Percentiles rank a stretch among this genome's conserved stretches.
Conservation (phyloP, 192 early-diverging fungal species). For the Coemansia sp. region DNA sequence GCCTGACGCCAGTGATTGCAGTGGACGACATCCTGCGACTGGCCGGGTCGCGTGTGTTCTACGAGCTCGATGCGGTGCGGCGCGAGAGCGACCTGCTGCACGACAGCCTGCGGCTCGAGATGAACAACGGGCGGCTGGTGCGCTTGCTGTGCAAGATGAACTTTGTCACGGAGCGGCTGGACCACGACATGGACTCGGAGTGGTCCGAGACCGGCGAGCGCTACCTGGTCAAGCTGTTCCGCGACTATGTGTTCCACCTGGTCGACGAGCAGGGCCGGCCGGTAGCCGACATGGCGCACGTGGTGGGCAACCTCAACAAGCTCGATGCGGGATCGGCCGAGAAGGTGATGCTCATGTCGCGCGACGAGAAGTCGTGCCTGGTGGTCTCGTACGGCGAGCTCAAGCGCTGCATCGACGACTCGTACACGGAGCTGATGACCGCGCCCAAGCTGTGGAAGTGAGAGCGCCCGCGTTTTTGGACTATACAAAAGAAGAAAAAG, state of each 20-base stretch:
- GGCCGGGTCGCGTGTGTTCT: constrained; percentile 37
- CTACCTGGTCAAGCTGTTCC: constrained; percentile 95
- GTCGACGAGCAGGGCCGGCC: constrained; percentile 81
- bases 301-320: constrained; percentile 93
- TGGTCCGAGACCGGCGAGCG: constrained; percentile 99
- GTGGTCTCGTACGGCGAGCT: constrained; percentile 96
- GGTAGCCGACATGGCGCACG: constrained; percentile 88
- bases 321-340: constrained; percentile 94
- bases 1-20: constrained; percentile 31
- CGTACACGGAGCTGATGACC: constrained; percentile 71
- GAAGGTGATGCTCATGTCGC: constrained; percentile 90
- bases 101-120: constrained; percentile 73
- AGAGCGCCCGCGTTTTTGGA: constrained; percentile 6
- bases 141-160: constrained; percentile 86
- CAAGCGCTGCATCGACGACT: constrained; percentile 83
- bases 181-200: constrained; percentile 78
- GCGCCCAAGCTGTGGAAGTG: constrained; percentile 8
- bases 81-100: constrained; percentile 74
- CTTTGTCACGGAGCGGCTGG: constrained; percentile 88
- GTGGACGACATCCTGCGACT: constrained; percentile 44
- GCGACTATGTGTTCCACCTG: constrained; percentile 98
- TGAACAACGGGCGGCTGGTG: constrained; percentile 89
- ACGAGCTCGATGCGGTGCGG: constrained; percentile 37
- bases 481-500: no score
- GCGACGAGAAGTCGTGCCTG: constrained; percentile 95